Percentiles rank a stretch among this genome's conserved stretches.
Conservation (phyloP, 106 monocot species). For the Platanthera guangdongensis region DNA sequence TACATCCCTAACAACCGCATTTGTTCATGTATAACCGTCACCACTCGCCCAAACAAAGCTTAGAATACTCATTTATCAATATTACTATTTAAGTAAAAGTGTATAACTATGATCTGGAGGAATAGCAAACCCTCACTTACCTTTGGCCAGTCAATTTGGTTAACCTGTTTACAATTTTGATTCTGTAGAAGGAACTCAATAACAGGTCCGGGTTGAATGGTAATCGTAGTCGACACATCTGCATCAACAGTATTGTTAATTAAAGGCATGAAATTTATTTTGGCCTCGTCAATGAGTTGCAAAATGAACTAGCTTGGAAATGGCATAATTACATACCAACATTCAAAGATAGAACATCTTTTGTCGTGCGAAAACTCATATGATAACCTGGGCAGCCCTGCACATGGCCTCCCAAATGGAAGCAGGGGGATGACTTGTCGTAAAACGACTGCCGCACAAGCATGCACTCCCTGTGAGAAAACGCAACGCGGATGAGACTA, state of each 20-base stretch:
- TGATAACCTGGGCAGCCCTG: slow-evolving; percentile 70
- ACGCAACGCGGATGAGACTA: background rate
- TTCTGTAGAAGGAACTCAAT: slow-evolving; percentile 65
- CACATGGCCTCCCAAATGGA: slow-evolving; percentile 73
- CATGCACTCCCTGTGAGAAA: slow-evolving; percentile 60
- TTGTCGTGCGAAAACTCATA: slow-evolving; percentile 53
- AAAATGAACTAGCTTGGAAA: background rate
- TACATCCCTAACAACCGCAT: too few relatives aligned
- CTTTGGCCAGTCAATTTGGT: slow-evolving; percentile 63
- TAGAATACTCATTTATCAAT: too few relatives aligned
- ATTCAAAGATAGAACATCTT: slow-evolving; percentile 26
- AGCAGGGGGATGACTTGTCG: slow-evolving; percentile 44
- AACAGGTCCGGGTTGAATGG: slow-evolving; percentile 73
- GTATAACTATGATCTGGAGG: too few relatives aligned
- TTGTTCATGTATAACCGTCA: too few relatives aligned
- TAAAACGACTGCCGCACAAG: slow-evolving; percentile 76
- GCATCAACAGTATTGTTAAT: background rate
- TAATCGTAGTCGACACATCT: slow-evolving; percentile 96
- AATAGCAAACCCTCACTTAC: slow-evolving; percentile 18
- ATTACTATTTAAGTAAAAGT: too few relatives aligned
- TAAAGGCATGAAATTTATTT: background rate
- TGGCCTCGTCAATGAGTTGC: too few relatives aligned
- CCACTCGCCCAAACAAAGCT: background rate
- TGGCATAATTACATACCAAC: slow-evolving; percentile 38
- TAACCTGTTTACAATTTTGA: slow-evolving; percentile 55